These are phyloP conservation scores for Coniochaeta sp. DNA, from an alignment of 2,329 filamentous ascomycete species.

Conservation along the genomic window DNA sequence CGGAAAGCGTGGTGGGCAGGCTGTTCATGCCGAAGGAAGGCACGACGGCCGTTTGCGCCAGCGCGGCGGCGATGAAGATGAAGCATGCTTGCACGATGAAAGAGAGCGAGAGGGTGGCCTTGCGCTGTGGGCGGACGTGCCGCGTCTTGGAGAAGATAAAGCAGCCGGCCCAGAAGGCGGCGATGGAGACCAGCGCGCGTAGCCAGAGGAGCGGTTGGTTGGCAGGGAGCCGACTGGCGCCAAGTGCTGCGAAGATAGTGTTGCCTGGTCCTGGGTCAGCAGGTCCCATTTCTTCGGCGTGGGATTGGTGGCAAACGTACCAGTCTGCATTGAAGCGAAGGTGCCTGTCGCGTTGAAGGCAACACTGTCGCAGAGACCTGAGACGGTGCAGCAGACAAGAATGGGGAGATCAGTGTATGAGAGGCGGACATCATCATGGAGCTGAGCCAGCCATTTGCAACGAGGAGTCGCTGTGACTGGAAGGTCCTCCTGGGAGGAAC, in stretches of 20 bases:
- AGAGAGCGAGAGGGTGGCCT: constrained; percentile 30
- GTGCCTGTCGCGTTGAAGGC: constrained; percentile 30
- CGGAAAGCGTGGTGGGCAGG: constrained; percentile 29
- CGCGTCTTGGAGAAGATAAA: constrained; percentile 32
- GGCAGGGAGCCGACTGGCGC: constrained; percentile 42
- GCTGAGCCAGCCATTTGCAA: constrained; percentile 3
- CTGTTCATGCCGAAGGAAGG: constrained; percentile 27
- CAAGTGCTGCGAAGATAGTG: constrained; percentile 55
- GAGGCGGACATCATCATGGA: constrained; percentile 12
- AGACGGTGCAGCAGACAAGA: constrained; percentile 29
- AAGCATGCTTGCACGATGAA: constrained; percentile 44
- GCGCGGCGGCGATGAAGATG: constrained; percentile 43
- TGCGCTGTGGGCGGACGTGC: constrained; percentile 11
- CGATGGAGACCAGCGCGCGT: constrained; percentile 34
- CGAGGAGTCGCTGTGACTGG: neutral
- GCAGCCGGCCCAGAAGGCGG: constrained; percentile 44
- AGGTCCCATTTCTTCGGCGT: neutral
- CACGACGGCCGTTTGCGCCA: constrained; percentile 38
- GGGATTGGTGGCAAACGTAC: constrained; percentile 2
- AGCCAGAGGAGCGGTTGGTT: constrained; percentile 36
- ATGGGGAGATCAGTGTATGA: constrained; percentile 25
- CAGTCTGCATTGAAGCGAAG: constrained; percentile 33
- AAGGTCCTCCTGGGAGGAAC: neutral
- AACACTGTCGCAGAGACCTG: constrained; percentile 30
- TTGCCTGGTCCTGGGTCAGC: constrained; percentile 33